Evolutionary conservation across 352 stramenopile genomes (phyloP), one percentile per base, ranked within the genome.

Genomic region (Globisporangium paroecandrum): DNA sequence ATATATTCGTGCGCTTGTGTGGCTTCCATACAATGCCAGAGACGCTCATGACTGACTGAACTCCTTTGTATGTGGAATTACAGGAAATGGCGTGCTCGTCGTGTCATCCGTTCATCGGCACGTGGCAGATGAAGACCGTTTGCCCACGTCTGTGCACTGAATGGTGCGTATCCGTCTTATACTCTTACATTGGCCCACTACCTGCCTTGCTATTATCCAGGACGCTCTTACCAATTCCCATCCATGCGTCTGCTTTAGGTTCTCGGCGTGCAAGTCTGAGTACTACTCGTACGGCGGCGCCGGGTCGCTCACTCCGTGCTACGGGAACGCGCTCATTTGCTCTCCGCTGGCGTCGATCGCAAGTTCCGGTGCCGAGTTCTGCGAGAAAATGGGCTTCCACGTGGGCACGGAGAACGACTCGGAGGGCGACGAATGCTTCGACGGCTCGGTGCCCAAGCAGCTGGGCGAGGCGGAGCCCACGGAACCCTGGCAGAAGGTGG

Each of bases 21-120:
- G 58, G 20, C 6, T 57, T 53, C 32, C 22, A 34, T 63, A 22
- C 20, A 24, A 51, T 49, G 58, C 12, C 22, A 54, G 13, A 18
- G 3, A 2, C 7, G 8, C 43, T 51, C 18, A 9, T 12, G 43
- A 24, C 43, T 49, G 43, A 49, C 43, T 51, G 13, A 6, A 41
- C 43, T 15, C 6, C 8, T 49, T 2, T 60, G 9, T 29, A 13
- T 60, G 46, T 46, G 12, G 18, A 20, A 46, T 6, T 54, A 36
- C 63, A 93, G 77, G 85, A 95, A 71, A 89, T 95, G 82, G 75
- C 77, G 27, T 95, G 87, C 64, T 89, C 87, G 62, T 79, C 85
- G 32, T 95, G 87, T 61, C 87, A 95, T 65, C 87, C 87, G 68
- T 81, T 91, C 47, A 75, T 95, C 46, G 87, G 85, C 56, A 94